These are phyloP conservation scores for Tuber microsphaerosporum DNA, from an alignment of 495 filamentous ascomycete species.

Conservation along the genomic window DNA sequence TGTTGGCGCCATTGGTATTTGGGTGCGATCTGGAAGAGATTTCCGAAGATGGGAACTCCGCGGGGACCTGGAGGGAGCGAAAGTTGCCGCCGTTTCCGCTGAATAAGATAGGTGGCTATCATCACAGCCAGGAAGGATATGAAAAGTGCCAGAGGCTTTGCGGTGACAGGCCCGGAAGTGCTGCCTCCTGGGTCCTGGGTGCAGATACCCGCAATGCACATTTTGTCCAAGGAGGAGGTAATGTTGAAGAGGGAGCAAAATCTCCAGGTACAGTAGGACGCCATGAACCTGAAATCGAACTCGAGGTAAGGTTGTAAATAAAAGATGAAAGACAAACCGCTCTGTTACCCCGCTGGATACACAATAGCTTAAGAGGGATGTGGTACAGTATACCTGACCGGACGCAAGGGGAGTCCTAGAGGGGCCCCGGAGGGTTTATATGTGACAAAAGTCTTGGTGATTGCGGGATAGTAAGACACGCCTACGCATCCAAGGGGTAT, in stretches of 20 bases:
- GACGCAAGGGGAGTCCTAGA: not conserved
- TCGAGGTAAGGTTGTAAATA: not conserved
- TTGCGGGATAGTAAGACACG: too few species aligned
- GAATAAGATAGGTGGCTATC: not conserved
- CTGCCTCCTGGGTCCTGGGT: not conserved
- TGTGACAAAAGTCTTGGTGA: too few species aligned
- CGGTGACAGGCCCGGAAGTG: not conserved
- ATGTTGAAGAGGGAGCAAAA: not conserved
- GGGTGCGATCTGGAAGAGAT: constrained; percentile 49
- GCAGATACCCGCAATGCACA: not conserved
- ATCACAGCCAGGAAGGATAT: not conserved
- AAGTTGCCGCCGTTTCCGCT: not conserved
- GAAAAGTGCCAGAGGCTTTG: not conserved
- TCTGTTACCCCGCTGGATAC: not conserved
- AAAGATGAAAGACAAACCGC: not conserved
- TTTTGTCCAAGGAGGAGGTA: not conserved
- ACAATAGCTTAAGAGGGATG: not conserved
- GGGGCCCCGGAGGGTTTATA: not conserved
- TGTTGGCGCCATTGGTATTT: constrained; percentile 52
- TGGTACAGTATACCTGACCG: not conserved
- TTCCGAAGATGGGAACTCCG: constrained; percentile 46
- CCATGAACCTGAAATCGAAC: not conserved
- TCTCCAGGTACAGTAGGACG: not conserved
- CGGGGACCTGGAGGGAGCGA: not conserved
- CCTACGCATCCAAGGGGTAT: too few species aligned